Evolutionary conservation across 352 stramenopile genomes (phyloP), one percentile per base, ranked within the genome.

Genomic region (Phytopythium helicoides): DNA sequence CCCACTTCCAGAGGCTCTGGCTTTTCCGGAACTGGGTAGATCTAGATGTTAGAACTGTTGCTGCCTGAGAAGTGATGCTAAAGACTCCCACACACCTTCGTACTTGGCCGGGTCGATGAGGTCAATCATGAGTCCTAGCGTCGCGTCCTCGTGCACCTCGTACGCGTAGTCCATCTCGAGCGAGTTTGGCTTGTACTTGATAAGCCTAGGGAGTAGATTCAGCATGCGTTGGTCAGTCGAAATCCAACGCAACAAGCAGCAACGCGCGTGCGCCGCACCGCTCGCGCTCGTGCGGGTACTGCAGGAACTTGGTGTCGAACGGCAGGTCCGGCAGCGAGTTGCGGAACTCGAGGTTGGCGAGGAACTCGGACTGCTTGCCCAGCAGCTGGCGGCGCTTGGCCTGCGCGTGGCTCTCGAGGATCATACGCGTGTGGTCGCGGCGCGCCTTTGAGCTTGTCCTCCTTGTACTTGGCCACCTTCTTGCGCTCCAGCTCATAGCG

Each of bases 381-480:
- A 94, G 58, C 15, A 94, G 64, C 21, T 76, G 77, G 47, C 84
- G 81, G 21, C 84, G 76, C 56, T 94, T 94, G 31, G 81, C 80
- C 55, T 94, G 84, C 19, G 84, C 84, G 60, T 94, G 84, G 47
- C 76, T 88, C 66, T 94, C 84, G 39, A 94, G 64, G 61, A 94
- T 91, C 78, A 91, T 92, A 47, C 84, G 81, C 45, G 84, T 94
- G 68, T 94, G 84, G 61, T 94, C 84, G 34, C 80, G 71, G 16
- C 84, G 84, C 47, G 83, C 84, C 54, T 89, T n/a, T 90, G 44
- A 94, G 80, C 53, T 94, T 94, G 68, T 94, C 84, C 48, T 94
- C 84, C 56, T 94, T 94, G 64, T 94, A 94, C 64, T 94, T 94
- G 47, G 81, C 77, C 42, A 94, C 77, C 44, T 92, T 92, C 64